Base-by-base conservation (phyloP, 2,329 filamentous ascomycete genomes). In the Trichocomaceae sp. region DNA sequence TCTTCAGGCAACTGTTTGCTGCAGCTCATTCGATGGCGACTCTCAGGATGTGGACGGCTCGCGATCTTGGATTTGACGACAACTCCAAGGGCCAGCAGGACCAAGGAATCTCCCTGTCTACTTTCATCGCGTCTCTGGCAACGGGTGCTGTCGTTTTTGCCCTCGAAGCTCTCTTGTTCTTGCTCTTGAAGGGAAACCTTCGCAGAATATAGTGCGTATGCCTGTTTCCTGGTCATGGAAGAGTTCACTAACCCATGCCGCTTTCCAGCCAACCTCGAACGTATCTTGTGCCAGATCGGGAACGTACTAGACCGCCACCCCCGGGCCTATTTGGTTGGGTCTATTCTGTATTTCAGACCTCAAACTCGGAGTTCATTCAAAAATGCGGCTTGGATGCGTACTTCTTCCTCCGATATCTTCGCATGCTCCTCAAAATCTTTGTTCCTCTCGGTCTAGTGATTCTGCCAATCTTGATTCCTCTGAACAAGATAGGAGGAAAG, bases 311-410 rank as follows among this genome's bases (percentile, higher is more conserved):
- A n/a, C 76, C 87, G 1, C 88, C 89, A 1, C 87, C 87, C 0
- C 73, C 62, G 66, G 80, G 71, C 68, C 75, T 79, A 23, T 75
- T 77, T 56, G 70, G 68, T 62, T 83, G 80, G 81, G 70, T 81
- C 48, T 65, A 68, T 13, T 78, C 80, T 3, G 77, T 76, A 60
- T 95, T 78, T 78, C 88, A 74, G 70, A 84, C 75, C 74, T 88
- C 74, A 70, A 83, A 77, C 81, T 88, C 88, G 12, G 89, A 95
- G 62, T 83, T 99, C 62, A 95, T 99, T 64, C 86, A 92, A 52
- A 95, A 96, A 71, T 96, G 92, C 62, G 93, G 93, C 17, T 81
- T 99, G 9, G 93, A 99, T 68, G 90, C 92, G 65, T 99, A 96
- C 74, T 96, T 97, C 76, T 99, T 99, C 70, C 79, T 99, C 1